phyloP scores from a whole-genome alignment of 2,329 filamentous ascomycete species.

The Pestalotiopsis sp. region DNA sequence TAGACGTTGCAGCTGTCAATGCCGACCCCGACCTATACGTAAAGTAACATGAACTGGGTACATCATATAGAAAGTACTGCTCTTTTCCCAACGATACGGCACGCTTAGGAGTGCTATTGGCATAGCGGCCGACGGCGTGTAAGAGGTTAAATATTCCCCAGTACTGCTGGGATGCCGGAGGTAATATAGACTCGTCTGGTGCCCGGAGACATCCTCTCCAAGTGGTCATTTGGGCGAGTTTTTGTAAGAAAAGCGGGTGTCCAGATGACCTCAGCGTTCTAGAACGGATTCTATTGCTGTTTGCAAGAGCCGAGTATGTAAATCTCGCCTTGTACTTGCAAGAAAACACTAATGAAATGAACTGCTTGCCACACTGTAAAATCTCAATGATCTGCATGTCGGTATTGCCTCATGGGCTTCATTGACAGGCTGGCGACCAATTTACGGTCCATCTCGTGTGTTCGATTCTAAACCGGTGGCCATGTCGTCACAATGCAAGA shows the following conservation, averaged over 20 bases:
- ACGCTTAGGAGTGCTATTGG: not conserved
- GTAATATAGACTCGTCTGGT: not conserved
- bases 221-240: not conserved
- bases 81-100: not conserved
- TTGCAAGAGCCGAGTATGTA: no score
- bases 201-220: not conserved
- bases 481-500: not conserved
- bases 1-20: not conserved
- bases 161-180: not conserved
- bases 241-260: not conserved
- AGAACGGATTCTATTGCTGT: no score
- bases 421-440: no score
- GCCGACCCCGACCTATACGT: not conserved
- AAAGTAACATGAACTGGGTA: not conserved
- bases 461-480: not conserved
- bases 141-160: constrained; percentile 5
- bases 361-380: not conserved
- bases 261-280: not conserved
- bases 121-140: not conserved
- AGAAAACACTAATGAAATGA: not conserved
- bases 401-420: no score
- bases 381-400: no score
- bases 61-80: not conserved
- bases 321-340: not conserved
- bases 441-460: not conserved